These are phyloP conservation scores for Corymbia calophylla DNA, from an alignment of 441 rosid species.

Conservation along the genomic window DNA sequence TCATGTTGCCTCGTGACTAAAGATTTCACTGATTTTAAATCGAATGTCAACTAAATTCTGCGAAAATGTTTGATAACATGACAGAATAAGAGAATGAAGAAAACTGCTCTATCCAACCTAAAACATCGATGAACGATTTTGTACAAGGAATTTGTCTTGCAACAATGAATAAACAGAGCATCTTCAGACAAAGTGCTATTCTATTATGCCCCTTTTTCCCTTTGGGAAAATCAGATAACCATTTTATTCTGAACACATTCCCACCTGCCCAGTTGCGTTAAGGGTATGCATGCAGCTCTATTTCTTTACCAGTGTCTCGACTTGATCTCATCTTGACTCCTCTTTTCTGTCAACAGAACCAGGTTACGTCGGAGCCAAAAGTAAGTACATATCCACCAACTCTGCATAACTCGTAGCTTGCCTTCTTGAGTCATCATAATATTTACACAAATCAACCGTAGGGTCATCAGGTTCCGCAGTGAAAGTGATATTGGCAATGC, in stretches of 20 bases:
- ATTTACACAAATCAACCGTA: not conserved
- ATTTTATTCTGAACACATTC: not conserved
- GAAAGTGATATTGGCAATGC: constrained; percentile 14
- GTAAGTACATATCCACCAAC: constrained; percentile 24
- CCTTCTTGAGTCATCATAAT: not conserved
- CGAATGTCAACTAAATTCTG: not conserved
- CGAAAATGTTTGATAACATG: not conserved
- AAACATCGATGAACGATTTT: not conserved
- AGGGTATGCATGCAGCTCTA: not conserved
- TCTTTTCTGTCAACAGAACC: constrained; percentile 21
- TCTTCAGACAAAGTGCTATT: not conserved
- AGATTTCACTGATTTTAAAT: not conserved
- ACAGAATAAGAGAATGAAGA: not conserved
- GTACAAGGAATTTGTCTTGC: not conserved
- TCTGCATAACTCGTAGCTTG: not conserved
- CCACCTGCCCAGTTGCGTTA: not conserved
- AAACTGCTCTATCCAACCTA: not conserved
- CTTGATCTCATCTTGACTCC: not conserved
- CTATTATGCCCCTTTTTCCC: not conserved
- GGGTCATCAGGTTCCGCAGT: constrained; percentile 17
- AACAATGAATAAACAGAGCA: not conserved
- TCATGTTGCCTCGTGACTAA: not conserved
- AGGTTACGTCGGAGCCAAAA: constrained; percentile 30
- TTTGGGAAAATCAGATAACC: not conserved
- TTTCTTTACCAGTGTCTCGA: not conserved